phyloP scores from a whole-genome alignment of 345 rosid genomes.

The Eucalyptus regnans region DNA sequence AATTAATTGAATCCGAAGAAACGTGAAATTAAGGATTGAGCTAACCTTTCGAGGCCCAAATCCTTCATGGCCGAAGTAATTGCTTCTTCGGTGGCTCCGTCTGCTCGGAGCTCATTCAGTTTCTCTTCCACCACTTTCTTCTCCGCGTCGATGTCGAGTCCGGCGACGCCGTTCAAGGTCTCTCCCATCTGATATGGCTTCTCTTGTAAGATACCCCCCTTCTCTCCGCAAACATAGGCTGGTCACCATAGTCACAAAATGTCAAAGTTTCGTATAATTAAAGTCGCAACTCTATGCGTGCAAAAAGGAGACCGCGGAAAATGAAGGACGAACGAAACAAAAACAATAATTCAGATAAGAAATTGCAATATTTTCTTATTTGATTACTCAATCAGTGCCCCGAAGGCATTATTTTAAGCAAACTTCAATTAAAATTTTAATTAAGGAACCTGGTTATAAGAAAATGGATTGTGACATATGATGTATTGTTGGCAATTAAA shows the following conservation, averaged over 20 bases:
- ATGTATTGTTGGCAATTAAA: not conserved
- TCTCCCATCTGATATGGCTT: conserved; percentile 40
- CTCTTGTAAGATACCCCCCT: conserved; percentile 23
- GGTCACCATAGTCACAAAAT: not conserved
- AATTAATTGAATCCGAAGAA: not conserved
- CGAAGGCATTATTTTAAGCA: not conserved
- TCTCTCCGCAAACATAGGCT: conserved; percentile 65
- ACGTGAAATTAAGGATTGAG: not conserved
- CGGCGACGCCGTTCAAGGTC: conserved; percentile 32
- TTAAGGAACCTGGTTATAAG: not conserved
- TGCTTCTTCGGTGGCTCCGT: conserved; percentile 17
- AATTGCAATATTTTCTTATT: not conserved
- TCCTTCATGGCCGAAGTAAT: conserved; percentile 42
- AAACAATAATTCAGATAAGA: not conserved
- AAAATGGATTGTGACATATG: not conserved
- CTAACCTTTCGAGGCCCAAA: conserved; percentile 45
- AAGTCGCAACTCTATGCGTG: not conserved
- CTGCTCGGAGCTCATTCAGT: conserved; percentile 21
- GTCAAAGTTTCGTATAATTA: not conserved
- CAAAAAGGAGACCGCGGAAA: not conserved
- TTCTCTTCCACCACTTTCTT: conserved; percentile 26
- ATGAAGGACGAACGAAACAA: not conserved
- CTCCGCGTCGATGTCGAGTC: conserved; percentile 43
- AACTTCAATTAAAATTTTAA: not conserved
- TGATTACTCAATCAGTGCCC: not conserved